Conservation (phyloP, 148 eudicot species). For the Dysphania ambrosioides region DNA sequence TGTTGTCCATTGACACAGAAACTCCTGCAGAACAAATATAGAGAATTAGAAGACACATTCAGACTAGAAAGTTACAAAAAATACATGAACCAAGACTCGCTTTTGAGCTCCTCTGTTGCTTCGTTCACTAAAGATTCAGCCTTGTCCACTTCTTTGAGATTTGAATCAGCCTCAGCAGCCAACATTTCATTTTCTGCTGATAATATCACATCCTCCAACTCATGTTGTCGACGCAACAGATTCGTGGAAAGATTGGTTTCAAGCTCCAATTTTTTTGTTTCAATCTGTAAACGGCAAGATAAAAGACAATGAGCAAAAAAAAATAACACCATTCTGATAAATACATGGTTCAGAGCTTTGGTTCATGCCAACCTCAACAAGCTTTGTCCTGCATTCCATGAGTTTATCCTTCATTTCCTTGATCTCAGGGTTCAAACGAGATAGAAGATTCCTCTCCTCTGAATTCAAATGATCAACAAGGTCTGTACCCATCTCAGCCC, state of each 20-base stretch:
- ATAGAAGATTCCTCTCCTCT: constrained; percentile 66
- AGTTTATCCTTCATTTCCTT: constrained; percentile 82
- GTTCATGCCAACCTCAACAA: constrained; percentile 64
- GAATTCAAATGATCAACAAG: constrained; percentile 88
- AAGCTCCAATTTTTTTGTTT: constrained; percentile 86
- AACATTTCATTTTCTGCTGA: constrained; percentile 59
- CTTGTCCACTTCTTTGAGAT: constrained; percentile 68
- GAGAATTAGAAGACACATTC: constrained; percentile 4
- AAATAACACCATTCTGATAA: neutral
- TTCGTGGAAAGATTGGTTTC: constrained; percentile 94
- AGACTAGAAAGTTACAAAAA: neutral
- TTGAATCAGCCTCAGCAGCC: constrained; percentile 59
- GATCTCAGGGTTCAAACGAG: constrained; percentile 93
- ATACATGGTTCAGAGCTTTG: neutral
- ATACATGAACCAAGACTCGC: constrained; percentile 30
- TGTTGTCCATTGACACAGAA: constrained; percentile 51
- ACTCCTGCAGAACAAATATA: constrained; percentile 41
- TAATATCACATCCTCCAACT: constrained; percentile 65
- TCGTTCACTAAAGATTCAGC: constrained; percentile 59
- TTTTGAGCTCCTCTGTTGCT: constrained; percentile 61
- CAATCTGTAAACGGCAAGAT: constrained; percentile 42
- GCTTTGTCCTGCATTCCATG: constrained; percentile 65
- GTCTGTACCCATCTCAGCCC: constrained; percentile 91
- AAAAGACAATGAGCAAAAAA: constrained; percentile 1
- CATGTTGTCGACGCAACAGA: constrained; percentile 76